Base-by-base conservation (phyloP, 2,329 filamentous ascomycete genomes). In the Cordyceps tenuipes region DNA sequence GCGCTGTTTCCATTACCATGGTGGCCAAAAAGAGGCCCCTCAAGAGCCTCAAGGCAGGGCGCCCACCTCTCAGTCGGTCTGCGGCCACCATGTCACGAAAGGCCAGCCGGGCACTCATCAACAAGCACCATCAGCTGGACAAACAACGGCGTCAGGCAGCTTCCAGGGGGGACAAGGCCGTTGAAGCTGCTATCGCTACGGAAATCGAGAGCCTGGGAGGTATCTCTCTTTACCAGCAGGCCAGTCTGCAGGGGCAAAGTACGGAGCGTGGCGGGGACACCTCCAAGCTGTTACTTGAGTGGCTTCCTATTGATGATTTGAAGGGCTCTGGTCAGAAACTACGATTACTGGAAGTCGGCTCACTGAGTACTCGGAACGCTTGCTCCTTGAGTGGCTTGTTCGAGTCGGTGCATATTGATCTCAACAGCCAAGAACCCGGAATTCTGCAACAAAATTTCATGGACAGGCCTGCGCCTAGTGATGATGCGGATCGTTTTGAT, bases 371-470 rank as follows among this genome's bases (percentile, higher is more conserved):
- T 3, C 81, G 82, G 44, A 99, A 99, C 71, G 88, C 88, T 15
- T 96, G 91, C 72, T 93, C 91, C 0, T 83, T 78, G 62, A 88
- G 87, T 63, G 79, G 79, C 7, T 70, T 82, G 48, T 89, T 97
- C 66, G 78, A 88, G 41, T 84, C 96, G 67, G 82, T 86, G 63
- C 84, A 91, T 64, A 97, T 99, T 70, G 94, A 99, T 70, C 76
- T 99, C 60, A 89, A 95, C 73, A 94, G 91, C 62, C 91, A 96
- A 69, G 87, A 86, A 51, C 79, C 87, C 1, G 86, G 85, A 0
- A 99, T 99, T 65, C 70, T 86, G 61, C 85, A 95, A 72, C 91
- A 97, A 70, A 91, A 99, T 72, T 97, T 99, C 69, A 96, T 99
- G 92, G 76, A 90, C 65, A 82, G 91, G 29, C 89, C 91, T 0